A percentile compares a stretch with the other conserved stretches of the same genome.
Evolutionary conservation across 306 rosid species (phyloP).

Genomic region (Cicer arietinum): DNA sequence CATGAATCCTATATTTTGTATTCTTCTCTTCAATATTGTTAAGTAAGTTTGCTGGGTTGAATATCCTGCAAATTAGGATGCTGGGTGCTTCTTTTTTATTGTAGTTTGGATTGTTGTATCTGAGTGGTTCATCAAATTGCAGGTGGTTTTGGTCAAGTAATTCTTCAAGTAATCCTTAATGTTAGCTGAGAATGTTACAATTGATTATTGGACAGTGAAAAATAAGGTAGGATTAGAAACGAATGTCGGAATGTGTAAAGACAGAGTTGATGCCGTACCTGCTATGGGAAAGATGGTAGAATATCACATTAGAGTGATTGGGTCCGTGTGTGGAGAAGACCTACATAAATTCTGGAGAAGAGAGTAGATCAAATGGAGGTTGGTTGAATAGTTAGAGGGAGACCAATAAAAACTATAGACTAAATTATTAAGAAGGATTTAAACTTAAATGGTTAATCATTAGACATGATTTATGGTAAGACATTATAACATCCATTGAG

Average conservation of each 20-base stretch:
- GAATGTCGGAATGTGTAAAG: background rate
- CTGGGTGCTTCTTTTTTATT: background rate
- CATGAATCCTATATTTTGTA: background rate
- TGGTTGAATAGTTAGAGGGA: slow-evolving; percentile 8
- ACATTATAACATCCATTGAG: background rate
- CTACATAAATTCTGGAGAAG: background rate
- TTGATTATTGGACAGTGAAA: background rate
- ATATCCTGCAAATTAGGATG: background rate
- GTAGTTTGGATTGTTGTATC: background rate
- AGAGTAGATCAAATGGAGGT: background rate
- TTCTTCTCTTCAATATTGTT: background rate
- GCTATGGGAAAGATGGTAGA: too few relatives aligned
- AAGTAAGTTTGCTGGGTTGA: background rate
- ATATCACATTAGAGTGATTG: too few relatives aligned
- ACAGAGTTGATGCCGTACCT: too few relatives aligned
- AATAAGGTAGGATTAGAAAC: background rate
- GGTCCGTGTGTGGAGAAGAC: too few relatives aligned
- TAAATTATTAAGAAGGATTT: too few relatives aligned
- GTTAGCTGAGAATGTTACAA: background rate
- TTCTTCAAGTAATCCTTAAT: background rate
- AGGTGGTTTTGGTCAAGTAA: background rate
- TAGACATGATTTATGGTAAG: background rate
- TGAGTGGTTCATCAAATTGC: background rate
- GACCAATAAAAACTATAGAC: background rate
- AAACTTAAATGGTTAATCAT: background rate